Evolutionary conservation across 306 rosid genomes (phyloP).

Genomic region (Quercus bicolor): DNA sequence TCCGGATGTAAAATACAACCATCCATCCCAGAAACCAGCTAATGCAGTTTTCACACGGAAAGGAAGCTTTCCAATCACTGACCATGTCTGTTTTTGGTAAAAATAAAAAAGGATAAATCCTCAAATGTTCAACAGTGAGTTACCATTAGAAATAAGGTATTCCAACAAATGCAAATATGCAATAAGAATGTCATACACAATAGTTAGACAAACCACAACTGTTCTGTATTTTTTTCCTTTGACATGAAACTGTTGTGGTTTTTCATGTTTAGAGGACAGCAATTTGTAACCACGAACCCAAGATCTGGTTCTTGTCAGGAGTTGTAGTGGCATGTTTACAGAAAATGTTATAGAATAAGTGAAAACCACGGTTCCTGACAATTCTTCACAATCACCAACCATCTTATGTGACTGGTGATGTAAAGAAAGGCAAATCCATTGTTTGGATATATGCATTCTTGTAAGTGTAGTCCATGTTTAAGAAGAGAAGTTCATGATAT

Average conservation of each 20-base stretch:
- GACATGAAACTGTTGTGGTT: neutral
- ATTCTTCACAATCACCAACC: neutral
- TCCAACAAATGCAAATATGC: neutral
- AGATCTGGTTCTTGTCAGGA: neutral
- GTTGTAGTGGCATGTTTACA: too few species aligned
- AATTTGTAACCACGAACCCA: neutral
- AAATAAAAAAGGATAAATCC: neutral
- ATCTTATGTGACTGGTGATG: neutral
- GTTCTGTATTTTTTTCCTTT: neutral
- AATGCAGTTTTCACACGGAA: constrained; percentile 77
- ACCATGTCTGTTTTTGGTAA: constrained; percentile 59
- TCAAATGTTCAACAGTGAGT: neutral
- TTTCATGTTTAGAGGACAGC: too few species aligned
- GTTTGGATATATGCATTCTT: too few species aligned
- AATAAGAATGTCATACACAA: neutral
- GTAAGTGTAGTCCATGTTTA: too few species aligned
- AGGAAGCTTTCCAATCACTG: constrained; percentile 94
- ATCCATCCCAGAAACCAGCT: constrained; percentile 79
- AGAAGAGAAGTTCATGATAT: neutral
- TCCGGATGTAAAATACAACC: constrained; percentile 86
- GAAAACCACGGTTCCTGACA: too few species aligned
- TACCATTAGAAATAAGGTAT: neutral
- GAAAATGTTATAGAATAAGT: too few species aligned
- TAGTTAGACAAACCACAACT: neutral
- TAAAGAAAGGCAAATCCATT: neutral